Base-by-base conservation (phyloP, 2,329 filamentous ascomycete species). In the Magnaporthiopsis poae region DNA sequence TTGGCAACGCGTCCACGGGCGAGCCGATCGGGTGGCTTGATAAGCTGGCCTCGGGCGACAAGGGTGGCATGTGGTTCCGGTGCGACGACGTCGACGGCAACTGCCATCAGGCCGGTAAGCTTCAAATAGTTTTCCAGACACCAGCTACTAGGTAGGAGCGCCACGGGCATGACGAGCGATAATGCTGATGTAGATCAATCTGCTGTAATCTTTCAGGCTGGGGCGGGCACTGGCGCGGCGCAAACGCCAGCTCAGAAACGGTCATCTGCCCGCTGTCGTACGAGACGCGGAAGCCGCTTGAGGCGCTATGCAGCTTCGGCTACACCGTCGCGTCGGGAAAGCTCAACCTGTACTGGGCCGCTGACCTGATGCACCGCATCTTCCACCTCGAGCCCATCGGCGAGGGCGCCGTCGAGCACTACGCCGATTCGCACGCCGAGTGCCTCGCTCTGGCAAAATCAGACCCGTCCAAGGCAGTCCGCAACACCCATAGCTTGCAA, bases 21-120 rank as follows among this genome's bases (percentile, higher is more conserved):
- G 80, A 82, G 68, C 81, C 84, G 3, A 79, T 87, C 60, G 88
- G 88, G 5, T 87, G 85, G 79, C 88, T 82, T 70, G 84, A 88
- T 65, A 82, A 84, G 67, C 78, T 90, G 39, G 78, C 84, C 70
- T 80, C 80, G 61, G 86, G 81, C 1, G 82, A 89, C 74, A 85
- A 84, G 71, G 77, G 77, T 0, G 80, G 78, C 33, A 79, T 88
- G 62, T 72, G 86, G 25, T 90, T 90, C 79, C 84, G 88, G 27
- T 90, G 88, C 70, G 88, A 91, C 68, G 85, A 90, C 69, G 82
- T 85, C 0, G 88, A 90, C 70, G 77, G 80, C 27, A 90, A 90
- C 77, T 90, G 88, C 71, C 76, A 69, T 13, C 81, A 80, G 71
- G 78, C 81, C 33, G 73, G 78, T 79, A 15, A 65, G 9, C 11